Evolutionary conservation across 768 basidiomycete species (phyloP).

Genomic region (Suillus subalutaceus): DNA sequence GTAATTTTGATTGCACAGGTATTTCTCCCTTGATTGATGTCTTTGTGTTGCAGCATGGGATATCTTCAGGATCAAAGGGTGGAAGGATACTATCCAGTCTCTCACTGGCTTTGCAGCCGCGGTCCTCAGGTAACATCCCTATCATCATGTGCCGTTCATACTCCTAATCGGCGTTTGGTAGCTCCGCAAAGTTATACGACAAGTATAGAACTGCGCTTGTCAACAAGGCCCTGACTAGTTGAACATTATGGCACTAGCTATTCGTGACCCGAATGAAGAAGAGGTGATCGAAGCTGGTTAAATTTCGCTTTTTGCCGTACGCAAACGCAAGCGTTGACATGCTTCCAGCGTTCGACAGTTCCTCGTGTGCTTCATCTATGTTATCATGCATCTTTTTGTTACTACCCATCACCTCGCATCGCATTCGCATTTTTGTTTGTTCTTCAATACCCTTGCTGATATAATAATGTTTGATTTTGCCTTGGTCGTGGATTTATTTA

Average conservation of each 20-base stretch:
- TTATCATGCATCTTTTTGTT: conserved; percentile 6
- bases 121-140: conserved; percentile 62
- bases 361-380: conserved; percentile 2
- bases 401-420: conserved; percentile 4
- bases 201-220: conserved; percentile 65
- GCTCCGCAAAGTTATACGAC: conserved; percentile 76
- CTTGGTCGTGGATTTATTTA: neutral
- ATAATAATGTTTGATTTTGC: neutral
- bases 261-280: neutral
- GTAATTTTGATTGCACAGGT: conserved; percentile 31
- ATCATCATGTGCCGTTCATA: neutral
- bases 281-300: conserved; percentile 3
- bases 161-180: conserved; percentile 32
- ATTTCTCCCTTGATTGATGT: neutral
- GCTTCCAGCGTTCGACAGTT: neutral
- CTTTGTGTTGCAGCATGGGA: conserved; percentile 63
- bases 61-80: conserved; percentile 70
- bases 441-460: neutral
- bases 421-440: neutral
- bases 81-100: conserved; percentile 61
- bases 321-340: neutral
- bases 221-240: conserved; percentile 42
- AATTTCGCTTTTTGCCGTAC: neutral
- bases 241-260: neutral
- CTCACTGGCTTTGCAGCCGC: conserved; percentile 71